A percentile compares a stretch with the other conserved stretches of the same genome.
These are phyloP conservation scores for Populus tremula DNA, from an alignment of 345 rosid species.

Conservation along the genomic window DNA sequence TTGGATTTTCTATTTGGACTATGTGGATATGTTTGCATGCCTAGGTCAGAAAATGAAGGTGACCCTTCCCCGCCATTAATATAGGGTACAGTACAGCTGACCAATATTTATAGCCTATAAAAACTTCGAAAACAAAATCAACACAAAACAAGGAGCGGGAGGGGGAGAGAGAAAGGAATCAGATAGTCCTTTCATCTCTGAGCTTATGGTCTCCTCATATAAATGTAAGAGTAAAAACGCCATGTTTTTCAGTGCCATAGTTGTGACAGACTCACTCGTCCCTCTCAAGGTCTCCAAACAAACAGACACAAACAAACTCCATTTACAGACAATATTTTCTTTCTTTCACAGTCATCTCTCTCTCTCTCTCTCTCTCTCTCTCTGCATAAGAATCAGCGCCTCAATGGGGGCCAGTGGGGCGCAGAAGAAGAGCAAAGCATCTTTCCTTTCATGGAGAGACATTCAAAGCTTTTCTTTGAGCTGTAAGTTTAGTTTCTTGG, in stretches of 20 bases:
- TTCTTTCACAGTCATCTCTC: not conserved
- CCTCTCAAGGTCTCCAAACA: slow-evolving; percentile 34
- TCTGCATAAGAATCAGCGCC: slow-evolving; percentile 36
- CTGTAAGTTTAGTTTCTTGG: slow-evolving; percentile 1
- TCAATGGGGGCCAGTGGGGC: not conserved
- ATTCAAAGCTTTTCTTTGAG: slow-evolving; percentile 19
- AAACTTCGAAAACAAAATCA: slow-evolving; percentile 5
- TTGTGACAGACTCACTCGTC: slow-evolving; percentile 39
- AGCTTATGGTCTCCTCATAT: slow-evolving; percentile 13
- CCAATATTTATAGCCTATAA: slow-evolving; percentile 24
- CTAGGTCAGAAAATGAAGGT: slow-evolving; percentile 27
- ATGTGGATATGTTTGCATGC: slow-evolving; percentile 33
- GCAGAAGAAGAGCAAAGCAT: slow-evolving; percentile 20
- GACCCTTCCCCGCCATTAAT: slow-evolving; percentile 27
- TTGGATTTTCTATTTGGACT: slow-evolving; percentile 57
- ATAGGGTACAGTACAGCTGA: slow-evolving; percentile 29
- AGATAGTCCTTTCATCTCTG: slow-evolving; percentile 17
- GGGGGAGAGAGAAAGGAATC: slow-evolving; percentile 1
- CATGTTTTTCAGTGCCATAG: slow-evolving; percentile 81
- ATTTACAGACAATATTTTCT: slow-evolving; percentile 6
- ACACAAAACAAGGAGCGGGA: not conserved
- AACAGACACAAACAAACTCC: slow-evolving; percentile 41
- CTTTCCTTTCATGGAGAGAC: slow-evolving; percentile 34
- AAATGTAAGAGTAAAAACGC: slow-evolving; percentile 29
- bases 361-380: slow-evolving; percentile 10